A percentile compares a stretch with the other conserved stretches of the same genome.
phyloP scores from a whole-genome alignment of 768 basidiomycete species.

The Leucocoprinus leucothites region DNA sequence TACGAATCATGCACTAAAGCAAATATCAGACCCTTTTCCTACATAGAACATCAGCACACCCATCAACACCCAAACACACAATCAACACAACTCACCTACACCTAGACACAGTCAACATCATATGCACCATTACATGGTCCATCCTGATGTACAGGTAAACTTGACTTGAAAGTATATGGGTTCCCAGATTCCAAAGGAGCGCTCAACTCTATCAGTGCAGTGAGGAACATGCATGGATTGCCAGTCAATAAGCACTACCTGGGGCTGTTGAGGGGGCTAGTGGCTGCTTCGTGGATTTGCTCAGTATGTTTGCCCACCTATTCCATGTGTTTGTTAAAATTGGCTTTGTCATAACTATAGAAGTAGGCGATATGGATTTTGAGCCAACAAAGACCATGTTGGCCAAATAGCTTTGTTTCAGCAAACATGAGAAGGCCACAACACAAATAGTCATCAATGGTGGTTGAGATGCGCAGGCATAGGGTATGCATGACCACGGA shows the following conservation, averaged over 20 bases:
- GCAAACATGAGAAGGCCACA: conserved; percentile 66
- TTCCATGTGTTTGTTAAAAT: conserved; percentile 85
- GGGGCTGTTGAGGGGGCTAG: not conserved
- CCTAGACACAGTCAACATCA: no score
- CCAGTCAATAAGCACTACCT: conserved; percentile 91
- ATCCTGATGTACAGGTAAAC: conserved; percentile 94
- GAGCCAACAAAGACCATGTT: conserved; percentile 86
- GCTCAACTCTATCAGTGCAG: conserved; percentile 87
- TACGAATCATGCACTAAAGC: no score
- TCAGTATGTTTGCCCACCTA: conserved; percentile 73
- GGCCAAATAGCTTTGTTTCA: conserved; percentile 75
- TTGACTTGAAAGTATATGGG: conserved; percentile 62
- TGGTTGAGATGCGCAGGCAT: conserved; percentile 95
- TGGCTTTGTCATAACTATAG: conserved; percentile 92
- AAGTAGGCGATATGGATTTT: conserved; percentile 94
- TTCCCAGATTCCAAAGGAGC: conserved; percentile 14
- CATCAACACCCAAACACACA: no score
- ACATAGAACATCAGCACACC: no score
- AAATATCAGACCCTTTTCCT: no score
- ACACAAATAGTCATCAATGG: no score
- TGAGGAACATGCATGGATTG: conserved; percentile 97
- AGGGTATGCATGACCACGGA: conserved; percentile 96
- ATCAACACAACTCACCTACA: no score
- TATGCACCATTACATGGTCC: conserved; percentile 98
- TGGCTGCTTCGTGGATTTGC: conserved; percentile 74